phyloP scores from a whole-genome alignment of 306 rosid species.

The Pyrus betulifolia region DNA sequence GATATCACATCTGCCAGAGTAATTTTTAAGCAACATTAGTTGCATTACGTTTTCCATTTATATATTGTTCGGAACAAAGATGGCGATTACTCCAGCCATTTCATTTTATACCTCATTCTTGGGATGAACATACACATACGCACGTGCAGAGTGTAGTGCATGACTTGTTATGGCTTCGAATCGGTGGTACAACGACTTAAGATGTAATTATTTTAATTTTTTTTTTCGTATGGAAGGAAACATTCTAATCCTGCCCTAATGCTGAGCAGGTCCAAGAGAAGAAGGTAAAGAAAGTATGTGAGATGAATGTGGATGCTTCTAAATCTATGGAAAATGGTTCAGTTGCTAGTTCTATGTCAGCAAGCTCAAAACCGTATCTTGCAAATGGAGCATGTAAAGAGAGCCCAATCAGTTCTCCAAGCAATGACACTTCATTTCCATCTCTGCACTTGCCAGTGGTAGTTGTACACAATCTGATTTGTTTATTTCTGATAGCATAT shows the following conservation, averaged over 20 bases:
- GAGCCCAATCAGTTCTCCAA: constrained; percentile 10
- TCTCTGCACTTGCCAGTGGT: constrained; percentile 55
- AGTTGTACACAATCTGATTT: constrained; percentile 23
- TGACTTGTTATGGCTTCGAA: background rate
- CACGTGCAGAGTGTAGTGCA: background rate
- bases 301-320: constrained; percentile 40
- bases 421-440: constrained; percentile 31
- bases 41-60: background rate
- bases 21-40: background rate
- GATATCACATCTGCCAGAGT: background rate
- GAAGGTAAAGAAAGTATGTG: constrained; percentile 54
- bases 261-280: constrained; percentile 41
- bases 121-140: background rate
- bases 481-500: constrained; percentile 7
- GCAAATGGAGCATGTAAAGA: constrained; percentile 52
- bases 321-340: constrained; percentile 40
- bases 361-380: constrained; percentile 27
- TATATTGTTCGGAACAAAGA: background rate
- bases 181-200: background rate
- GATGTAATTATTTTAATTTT: background rate
- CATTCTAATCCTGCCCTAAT: background rate
- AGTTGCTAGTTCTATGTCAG: constrained; percentile 20
- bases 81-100: background rate
- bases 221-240: background rate
- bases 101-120: background rate